Evolutionary conservation across 805 yeast genomes (phyloP).

Genomic region (Candida peoriensis): DNA sequence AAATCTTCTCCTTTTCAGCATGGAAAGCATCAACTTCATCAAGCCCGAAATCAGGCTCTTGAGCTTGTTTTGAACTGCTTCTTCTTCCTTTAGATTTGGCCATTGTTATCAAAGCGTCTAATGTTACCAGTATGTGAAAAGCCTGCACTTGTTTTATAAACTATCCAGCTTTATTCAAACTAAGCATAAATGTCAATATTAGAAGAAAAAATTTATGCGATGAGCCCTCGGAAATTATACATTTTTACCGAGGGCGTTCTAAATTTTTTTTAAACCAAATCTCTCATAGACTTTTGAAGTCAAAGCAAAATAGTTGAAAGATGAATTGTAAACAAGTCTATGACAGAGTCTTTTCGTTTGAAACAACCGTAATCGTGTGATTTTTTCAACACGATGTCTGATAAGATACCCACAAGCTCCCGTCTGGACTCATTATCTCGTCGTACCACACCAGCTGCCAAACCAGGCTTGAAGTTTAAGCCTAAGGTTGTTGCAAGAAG

Average conservation of each 20-base stretch:
- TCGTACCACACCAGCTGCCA: conserved; percentile 26
- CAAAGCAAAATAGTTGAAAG: no score
- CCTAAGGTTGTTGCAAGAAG: conserved; percentile 87
- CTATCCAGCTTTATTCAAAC: background rate
- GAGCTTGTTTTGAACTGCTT: conserved; percentile 6
- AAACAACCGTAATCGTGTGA: no score
- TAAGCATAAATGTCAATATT: no score
- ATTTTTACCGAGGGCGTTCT: no score
- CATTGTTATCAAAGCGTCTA: conserved; percentile 5
- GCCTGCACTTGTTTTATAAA: no score
- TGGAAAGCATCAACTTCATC: conserved; percentile 70
- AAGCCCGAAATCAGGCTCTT: conserved; percentile 38
- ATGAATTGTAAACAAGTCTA: no score
- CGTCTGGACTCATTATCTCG: conserved; percentile 36
- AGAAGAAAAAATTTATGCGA: conserved; percentile 5
- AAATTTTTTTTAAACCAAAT: no score
- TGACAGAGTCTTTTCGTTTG: no score
- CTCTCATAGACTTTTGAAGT: no score
- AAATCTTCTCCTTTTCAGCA: conserved; percentile 49
- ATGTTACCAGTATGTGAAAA: no score
- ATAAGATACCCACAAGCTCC: conserved; percentile 18
- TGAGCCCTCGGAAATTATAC: no score
- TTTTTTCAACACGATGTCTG: conserved; percentile 20
- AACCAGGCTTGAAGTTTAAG: conserved; percentile 65
- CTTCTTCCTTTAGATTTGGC: conserved; percentile 12